A percentile compares a stretch with the other conserved stretches of the same genome.
Conservation (phyloP, 805 yeast genomes). For the Candida verbasci region DNA sequence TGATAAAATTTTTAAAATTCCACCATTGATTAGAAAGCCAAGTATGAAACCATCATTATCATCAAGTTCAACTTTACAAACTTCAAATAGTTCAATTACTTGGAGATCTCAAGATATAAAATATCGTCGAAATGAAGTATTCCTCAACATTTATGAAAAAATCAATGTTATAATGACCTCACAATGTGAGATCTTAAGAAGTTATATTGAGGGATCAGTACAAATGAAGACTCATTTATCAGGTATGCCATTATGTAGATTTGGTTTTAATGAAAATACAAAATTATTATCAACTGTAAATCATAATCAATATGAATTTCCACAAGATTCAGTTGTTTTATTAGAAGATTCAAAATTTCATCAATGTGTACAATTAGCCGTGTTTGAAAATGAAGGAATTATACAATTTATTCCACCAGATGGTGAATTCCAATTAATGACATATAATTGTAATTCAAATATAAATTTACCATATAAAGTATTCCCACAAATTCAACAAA, state of each 20-base stretch:
- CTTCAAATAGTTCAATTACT: slow-evolving; percentile 29
- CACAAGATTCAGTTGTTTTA: slow-evolving; percentile 46
- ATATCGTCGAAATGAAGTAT: slow-evolving; percentile 78
- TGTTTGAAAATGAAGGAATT: slow-evolving; percentile 59
- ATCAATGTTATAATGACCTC: slow-evolving; percentile 66
- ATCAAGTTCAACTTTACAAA: slow-evolving; percentile 8
- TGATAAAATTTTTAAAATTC: slow-evolving; percentile 16
- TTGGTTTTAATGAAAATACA: slow-evolving; percentile 64
- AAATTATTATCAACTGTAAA: slow-evolving; percentile 13
- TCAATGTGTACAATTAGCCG: slow-evolving; percentile 74
- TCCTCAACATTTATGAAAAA: slow-evolving; percentile 70
- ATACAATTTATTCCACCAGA: slow-evolving; percentile 84
- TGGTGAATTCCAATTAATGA: slow-evolving; percentile 80
- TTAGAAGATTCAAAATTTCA: slow-evolving; percentile 82
- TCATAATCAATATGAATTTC: slow-evolving; percentile 9
- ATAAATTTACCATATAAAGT: slow-evolving; percentile 69
- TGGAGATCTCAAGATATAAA: slow-evolving; percentile 73
- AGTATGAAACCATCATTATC: slow-evolving; percentile 10
- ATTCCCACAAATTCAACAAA: slow-evolving; percentile 46
- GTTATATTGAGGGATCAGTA: slow-evolving; percentile 75
- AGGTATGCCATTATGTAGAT: slow-evolving; percentile 80
- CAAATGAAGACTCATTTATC: slow-evolving; percentile 65
- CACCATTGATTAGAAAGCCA: slow-evolving; percentile 8
- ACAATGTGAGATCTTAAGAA: slow-evolving; percentile 58
- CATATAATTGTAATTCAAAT: slow-evolving; percentile 47